phyloP scores from a whole-genome alignment of 192 early-diverging fungal genomes.

The Powellomyces hirtus region DNA sequence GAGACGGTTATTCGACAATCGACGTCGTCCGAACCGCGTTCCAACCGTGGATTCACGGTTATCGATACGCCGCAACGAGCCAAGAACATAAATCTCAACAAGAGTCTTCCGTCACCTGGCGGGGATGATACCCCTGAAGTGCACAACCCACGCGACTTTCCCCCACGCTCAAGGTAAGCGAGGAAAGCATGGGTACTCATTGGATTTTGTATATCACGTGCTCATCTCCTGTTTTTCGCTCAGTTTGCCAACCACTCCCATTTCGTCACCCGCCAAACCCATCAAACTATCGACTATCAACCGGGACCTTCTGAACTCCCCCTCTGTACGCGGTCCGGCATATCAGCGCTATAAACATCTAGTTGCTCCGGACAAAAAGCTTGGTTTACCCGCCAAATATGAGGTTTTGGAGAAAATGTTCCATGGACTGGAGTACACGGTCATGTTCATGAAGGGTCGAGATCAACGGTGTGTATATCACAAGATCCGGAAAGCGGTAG shows the following conservation, averaged over 20 bases:
- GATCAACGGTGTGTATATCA: constrained; percentile 37
- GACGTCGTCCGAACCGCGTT: neutral
- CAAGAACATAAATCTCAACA: neutral
- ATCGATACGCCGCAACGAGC: neutral
- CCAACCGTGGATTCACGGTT: neutral
- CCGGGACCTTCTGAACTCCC: neutral
- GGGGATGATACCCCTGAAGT: neutral
- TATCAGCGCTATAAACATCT: constrained; percentile 18
- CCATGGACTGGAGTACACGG: constrained; percentile 29
- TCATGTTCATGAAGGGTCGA: constrained; percentile 24
- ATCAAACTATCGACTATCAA: neutral
- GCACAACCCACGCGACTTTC: neutral
- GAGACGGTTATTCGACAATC: neutral
- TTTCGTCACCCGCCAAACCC: neutral
- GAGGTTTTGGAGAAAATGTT: constrained; percentile 32
- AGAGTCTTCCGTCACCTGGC: neutral
- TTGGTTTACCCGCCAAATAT: constrained; percentile 25
- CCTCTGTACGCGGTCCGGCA: neutral
- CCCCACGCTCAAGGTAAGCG: neutral
- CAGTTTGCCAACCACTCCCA: constrained; percentile 2
- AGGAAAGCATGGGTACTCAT: neutral
- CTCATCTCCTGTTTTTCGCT: neutral
- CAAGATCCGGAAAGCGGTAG: constrained; percentile 48
- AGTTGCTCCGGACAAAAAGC: constrained; percentile 9
- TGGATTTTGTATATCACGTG: neutral